Base-by-base conservation (phyloP, 2,329 filamentous ascomycete species). In the Ophiostoma sp. region DNA sequence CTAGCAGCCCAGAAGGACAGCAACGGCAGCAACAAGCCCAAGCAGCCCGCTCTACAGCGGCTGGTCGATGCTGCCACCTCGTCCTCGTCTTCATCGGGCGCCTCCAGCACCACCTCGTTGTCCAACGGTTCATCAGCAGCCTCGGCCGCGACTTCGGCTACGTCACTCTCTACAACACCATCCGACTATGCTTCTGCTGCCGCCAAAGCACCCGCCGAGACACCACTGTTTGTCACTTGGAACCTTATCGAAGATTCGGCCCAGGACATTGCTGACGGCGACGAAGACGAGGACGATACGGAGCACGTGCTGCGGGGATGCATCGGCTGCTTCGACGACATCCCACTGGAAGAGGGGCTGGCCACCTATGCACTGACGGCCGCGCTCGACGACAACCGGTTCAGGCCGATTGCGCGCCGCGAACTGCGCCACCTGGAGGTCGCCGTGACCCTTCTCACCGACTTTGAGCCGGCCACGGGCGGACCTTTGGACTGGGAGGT, bases 151-250 rank as follows among this genome's bases (percentile, higher is more conserved):
- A n/a, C 72, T 11, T 50, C 66, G 1, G 45, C 57, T 25, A 50
- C 68, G 1, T 55, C 66, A 1, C 28, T 64, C 0, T 28, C 63
- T 2, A 15, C 71, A 1, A 33, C 59, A 2, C n/a, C 64, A 3
- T 22, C 69, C 2, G 22, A 22, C 22, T 55, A 55, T 12, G 22
- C 70, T 1, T 6, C 39, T 1, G 33, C 72, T 1, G 48, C 72
- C 0, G 48, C 72, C 17, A 72, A 72, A 33, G 12, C 48, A 77
- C 79, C 82, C 72, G 85, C 9, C 73, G 86, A 88, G 57, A 89
- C 91, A 75, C 95, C 95, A 0, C 87, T 98, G 52, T 98, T 98
- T 81, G 93, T 99, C 64, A 97, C 95, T 8, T 98, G 95, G 95
- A 97, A 98, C 83, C 93, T 89, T 0, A 78, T 94, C 72, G 79